These are phyloP conservation scores for Lachnellula subtilissima DNA, from an alignment of 2,329 filamentous ascomycete genomes.

Conservation along the genomic window DNA sequence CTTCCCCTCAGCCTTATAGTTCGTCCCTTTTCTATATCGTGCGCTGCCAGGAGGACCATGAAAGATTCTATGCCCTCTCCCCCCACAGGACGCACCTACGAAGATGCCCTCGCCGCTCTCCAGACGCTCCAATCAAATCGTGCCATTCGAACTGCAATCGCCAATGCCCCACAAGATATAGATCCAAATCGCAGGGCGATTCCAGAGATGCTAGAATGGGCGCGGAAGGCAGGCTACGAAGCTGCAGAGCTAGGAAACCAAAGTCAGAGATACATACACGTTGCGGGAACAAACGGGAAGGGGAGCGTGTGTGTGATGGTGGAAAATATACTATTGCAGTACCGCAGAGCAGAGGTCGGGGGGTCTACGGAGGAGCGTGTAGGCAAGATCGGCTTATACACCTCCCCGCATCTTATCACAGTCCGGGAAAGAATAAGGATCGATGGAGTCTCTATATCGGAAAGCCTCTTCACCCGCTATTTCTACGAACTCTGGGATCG, in stretches of 20 bases:
- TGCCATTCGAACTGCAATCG: conserved; percentile 18
- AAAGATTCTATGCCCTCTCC: neutral
- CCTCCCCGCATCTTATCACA: conserved; percentile 62
- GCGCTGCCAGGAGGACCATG: neutral
- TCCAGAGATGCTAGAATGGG: conserved; percentile 32
- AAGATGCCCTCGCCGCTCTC: conserved; percentile 21
- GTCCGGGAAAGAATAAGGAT: conserved; percentile 66
- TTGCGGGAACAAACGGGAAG: conserved; percentile 88
- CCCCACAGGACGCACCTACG: conserved; percentile 12
- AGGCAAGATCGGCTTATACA: conserved; percentile 55
- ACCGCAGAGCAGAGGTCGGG: conserved; percentile 32
- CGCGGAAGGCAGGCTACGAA: conserved; percentile 26
- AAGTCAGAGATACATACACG: conserved; percentile 56
- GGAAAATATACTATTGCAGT: conserved; percentile 56
- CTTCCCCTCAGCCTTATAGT: no score
- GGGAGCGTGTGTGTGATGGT: conserved; percentile 67
- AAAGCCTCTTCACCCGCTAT: conserved; percentile 56
- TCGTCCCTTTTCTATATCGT: conserved; percentile 2
- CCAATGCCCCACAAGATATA: conserved; percentile 12
- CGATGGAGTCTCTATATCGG: conserved; percentile 52
- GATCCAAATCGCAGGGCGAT: conserved; percentile 24
- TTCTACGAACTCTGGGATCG: conserved; percentile 64
- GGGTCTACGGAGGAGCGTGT: conserved; percentile 9
- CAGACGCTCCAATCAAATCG: conserved; percentile 27
- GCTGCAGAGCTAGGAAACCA: conserved; percentile 17